These are phyloP conservation scores for Diaporthe helianthi DNA, from an alignment of 2,329 filamentous ascomycete species.

Conservation along the genomic window DNA sequence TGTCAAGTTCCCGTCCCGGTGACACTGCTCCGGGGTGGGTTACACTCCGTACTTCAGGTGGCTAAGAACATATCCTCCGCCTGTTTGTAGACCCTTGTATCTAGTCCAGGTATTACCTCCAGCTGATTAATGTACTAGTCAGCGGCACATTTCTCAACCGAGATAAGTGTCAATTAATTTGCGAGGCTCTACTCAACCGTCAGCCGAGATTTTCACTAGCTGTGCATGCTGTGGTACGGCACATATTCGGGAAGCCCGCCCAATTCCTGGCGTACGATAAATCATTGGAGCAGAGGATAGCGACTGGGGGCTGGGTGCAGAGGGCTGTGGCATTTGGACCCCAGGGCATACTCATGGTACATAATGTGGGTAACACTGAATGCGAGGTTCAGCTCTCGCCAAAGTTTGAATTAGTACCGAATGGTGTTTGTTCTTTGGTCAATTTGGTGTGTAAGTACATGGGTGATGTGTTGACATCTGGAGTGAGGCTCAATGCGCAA, in stretches of 20 bases:
- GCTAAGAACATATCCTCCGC: too few species aligned
- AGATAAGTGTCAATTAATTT: background rate
- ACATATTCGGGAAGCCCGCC: background rate
- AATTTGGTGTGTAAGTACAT: background rate
- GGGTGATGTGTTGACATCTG: too few species aligned
- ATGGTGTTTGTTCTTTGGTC: rapidly evolving
- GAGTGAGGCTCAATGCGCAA: background rate
- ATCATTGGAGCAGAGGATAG: background rate
- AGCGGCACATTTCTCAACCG: too few species aligned
- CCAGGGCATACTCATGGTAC: background rate
- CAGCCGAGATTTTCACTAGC: background rate
- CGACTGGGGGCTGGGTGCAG: too few species aligned
- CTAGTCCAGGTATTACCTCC: too few species aligned
- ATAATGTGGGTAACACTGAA: background rate
- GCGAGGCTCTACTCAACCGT: background rate
- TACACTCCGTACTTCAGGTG: too few species aligned
- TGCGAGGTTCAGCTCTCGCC: background rate
- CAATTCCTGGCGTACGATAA: background rate
- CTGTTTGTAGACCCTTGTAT: too few species aligned
- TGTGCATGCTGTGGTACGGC: background rate
- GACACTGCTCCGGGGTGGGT: too few species aligned
- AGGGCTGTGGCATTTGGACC: background rate
- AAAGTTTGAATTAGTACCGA: background rate
- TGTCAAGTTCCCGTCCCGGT: too few species aligned
- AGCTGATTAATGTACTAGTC: too few species aligned